A percentile compares a stretch with the other conserved stretches of the same genome.
phyloP scores from a whole-genome alignment of 768 basidiomycete genomes.

The Leucocoprinus birnbaumii region DNA sequence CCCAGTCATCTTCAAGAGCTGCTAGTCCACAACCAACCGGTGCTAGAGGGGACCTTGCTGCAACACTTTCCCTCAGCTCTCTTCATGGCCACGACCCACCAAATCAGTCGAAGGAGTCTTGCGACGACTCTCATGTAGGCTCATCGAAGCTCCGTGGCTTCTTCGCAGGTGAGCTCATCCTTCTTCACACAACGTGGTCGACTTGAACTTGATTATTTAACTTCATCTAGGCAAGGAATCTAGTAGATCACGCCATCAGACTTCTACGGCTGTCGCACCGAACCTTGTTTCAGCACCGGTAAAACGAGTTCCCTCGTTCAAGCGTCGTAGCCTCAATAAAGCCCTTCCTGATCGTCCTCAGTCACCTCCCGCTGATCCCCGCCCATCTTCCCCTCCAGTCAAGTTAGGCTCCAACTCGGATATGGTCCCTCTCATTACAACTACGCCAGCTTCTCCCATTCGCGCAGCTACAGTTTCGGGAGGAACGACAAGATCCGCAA shows the following conservation, averaged over 20 bases:
- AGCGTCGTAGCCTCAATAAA: constrained; percentile 21
- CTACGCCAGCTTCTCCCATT: constrained; percentile 30
- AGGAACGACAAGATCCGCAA: not conserved
- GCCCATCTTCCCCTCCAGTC: constrained; percentile 1
- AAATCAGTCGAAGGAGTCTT: not conserved
- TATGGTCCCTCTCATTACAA: constrained; percentile 27
- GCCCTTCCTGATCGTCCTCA: constrained; percentile 4
- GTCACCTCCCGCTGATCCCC: not conserved
- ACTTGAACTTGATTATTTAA: not conserved
- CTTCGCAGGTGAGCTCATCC: constrained; percentile 26
- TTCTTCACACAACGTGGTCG: not conserved
- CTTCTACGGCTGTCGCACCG: constrained; percentile 14
- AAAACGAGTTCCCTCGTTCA: constrained; percentile 23
- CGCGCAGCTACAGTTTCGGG: not conserved
- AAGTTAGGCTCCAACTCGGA: not conserved
- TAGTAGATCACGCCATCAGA: constrained; percentile 13
- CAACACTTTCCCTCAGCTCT: constrained; percentile 24
- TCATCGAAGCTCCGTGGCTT: constrained; percentile 28
- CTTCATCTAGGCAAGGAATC: constrained; percentile 13
- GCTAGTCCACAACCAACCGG: constrained; percentile 27
- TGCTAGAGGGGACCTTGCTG: constrained; percentile 23
- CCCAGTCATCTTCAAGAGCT: constrained; percentile 19
- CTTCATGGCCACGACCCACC: constrained; percentile 23
- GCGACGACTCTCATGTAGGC: not conserved
- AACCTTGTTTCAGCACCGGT: constrained; percentile 28